These are phyloP conservation scores for Aspergillus quadricinctus DNA, from an alignment of 2,329 filamentous ascomycete genomes.

Conservation along the genomic window DNA sequence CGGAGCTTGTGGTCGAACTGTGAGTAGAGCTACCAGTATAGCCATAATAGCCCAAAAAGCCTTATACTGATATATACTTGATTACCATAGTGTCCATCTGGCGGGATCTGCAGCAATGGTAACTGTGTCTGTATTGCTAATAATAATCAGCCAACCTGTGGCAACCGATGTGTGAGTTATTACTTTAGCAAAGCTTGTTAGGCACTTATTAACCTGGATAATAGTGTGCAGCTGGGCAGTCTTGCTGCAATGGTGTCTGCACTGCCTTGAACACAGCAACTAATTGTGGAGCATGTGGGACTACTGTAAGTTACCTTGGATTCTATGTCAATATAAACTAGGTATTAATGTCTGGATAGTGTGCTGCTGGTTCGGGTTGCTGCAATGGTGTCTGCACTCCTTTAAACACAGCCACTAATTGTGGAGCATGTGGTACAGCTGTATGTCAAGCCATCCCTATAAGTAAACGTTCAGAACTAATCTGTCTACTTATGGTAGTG, in stretches of 20 bases:
- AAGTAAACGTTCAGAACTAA: too few species aligned
- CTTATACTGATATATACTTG: not conserved
- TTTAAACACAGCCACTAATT: not conserved
- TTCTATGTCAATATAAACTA: not conserved
- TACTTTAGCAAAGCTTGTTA: not conserved
- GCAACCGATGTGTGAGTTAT: not conserved
- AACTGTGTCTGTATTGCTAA: not conserved
- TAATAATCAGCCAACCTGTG: not conserved
- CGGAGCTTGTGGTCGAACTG: not conserved
- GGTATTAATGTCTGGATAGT: not conserved
- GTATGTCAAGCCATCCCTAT: too few species aligned
- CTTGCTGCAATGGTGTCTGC: not conserved
- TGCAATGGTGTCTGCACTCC: not conserved
- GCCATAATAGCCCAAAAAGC: not conserved
- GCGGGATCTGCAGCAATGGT: not conserved
- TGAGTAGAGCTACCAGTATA: not conserved
- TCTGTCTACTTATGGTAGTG: too few species aligned
- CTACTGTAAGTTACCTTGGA: not conserved
- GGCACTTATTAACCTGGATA: not conserved
- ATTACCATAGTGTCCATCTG: not conserved
- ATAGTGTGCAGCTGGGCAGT: not conserved
- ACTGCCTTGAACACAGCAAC: not conserved
- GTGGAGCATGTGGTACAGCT: not conserved
- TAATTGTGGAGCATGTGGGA: not conserved
- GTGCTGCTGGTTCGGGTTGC: not conserved